Base-by-base conservation (phyloP, 2,329 filamentous ascomycete species). In the Teratosphaeria epicoccoides region DNA sequence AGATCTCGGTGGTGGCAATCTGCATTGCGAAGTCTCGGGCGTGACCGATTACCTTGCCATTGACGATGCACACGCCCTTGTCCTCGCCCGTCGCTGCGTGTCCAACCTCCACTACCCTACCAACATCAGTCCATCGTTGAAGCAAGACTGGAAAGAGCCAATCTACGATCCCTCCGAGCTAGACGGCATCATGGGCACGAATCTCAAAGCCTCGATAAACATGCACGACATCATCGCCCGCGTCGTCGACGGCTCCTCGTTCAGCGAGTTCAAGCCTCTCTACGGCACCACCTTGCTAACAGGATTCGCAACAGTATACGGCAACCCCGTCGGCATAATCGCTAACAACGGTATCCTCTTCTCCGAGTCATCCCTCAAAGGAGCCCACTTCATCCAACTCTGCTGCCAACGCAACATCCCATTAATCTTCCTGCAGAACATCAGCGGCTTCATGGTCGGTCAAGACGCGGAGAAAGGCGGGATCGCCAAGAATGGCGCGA, bases 361-460 rank as follows among this genome's bases (percentile, higher is more conserved):
- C 74, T 88, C 87, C 51, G 82, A 89, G 49, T 89, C 87, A 9
- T 84, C 88, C 7, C 78, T 95, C 55, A 98, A 98, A 72, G 93
- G 90, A 29, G 89, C 93, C 0, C 93, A 98, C 72, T 98, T 98
- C 70, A 88, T 97, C 63, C 88, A 98, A 71, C 81, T 98, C 4
- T 97, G 91, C 73, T 79, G 85, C 25, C 89, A 96, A 70, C 85
- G 93, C 52, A 83, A 87, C 50, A 87, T 97, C 52, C 91, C 93
- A 1, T 76, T 97, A 9, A 78, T 97, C 48, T 97, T 97, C 72
- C 74, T 98, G 20, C 93, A 98, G 69, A 97, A 98, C 70, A 97
- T 98, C 66, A 85, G 84, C 5, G 93, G 93, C 43, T 98, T 98
- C 79, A 98, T 98, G 93, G 93, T 98, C 26, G 93, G 93, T 43